Evolutionary conservation across 495 filamentous ascomycete genomes (phyloP).

Genomic region (Aspergillus avenaceus): DNA sequence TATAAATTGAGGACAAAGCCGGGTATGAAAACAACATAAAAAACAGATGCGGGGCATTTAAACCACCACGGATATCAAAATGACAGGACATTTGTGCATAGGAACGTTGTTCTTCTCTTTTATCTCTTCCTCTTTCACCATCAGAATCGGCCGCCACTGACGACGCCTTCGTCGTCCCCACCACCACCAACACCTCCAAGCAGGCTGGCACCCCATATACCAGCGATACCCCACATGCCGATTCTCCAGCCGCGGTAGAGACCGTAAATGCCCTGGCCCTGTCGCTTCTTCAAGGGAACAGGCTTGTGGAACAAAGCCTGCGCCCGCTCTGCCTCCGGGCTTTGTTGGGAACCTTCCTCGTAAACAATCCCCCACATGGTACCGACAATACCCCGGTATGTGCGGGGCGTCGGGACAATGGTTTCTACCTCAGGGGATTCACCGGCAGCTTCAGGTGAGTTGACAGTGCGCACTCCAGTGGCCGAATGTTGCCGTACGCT

Average conservation of each 20-base stretch:
- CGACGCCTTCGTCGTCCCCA: conserved; percentile 32
- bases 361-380: conserved; percentile 84
- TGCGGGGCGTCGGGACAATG: conserved; percentile 57
- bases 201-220: conserved; percentile 72
- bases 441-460: conserved; percentile 31
- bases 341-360: conserved; percentile 66
- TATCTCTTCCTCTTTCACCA: background rate
- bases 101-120: background rate
- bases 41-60: background rate
- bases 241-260: conserved; percentile 93
- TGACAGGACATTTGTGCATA: background rate
- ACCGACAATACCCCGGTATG: conserved; percentile 74
- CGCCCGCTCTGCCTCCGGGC: conserved; percentile 31
- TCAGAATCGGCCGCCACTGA: conserved; percentile 37
- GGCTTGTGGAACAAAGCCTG: conserved; percentile 31
- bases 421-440: conserved; percentile 56
- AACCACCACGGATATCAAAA: background rate
- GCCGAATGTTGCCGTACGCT: conserved; percentile 53
- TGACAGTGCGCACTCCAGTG: conserved; percentile 28
- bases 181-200: conserved; percentile 45
- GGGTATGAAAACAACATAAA: background rate
- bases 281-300: conserved; percentile 43
- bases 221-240: conserved; percentile 91
- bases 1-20: background rate
- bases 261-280: conserved; percentile 78